Base-by-base conservation (phyloP, 2,329 filamentous ascomycete species). In the Pseudogymnoascus sp. region DNA sequence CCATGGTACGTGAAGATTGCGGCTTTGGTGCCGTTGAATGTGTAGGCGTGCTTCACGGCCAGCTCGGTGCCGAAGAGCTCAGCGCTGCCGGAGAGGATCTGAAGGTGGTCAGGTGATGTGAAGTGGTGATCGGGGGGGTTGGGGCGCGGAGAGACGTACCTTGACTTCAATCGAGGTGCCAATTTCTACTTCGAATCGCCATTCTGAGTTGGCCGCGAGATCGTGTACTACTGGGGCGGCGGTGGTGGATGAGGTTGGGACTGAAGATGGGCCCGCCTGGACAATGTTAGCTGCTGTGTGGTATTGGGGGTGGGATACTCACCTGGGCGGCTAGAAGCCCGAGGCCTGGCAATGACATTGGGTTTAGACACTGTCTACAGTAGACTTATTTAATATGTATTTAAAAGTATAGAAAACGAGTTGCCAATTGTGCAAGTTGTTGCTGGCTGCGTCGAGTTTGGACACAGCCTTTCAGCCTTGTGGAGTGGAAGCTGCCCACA, bases 51-150 rank as follows among this genome's bases (percentile, higher is more conserved):
- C 63, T 88, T 89, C 8, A 85, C 82, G 9, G 92, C 92, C 46
- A 99, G 88, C 77, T 99, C 95, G 63, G 93, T 93, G 73, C 95
- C 95, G 73, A 97, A 96, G 72, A 96, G 86, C 76, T 99, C 95
- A 59, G 93, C 95, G 1, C 88, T 91, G 65, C 95, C 95, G 36
- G 83, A 85, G 63, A 91, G 77, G 25, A 97, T 80, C 78, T 92
- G 46, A 37, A 81, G 9, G 9, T 46, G 23, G 59, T 56, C 40
- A 40, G 40, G 75, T 74, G 60, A 82, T 65, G 31, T 74, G 69
- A 64, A 76, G 75, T 66, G 73, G 76, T 65, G 59, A 14, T 16
- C 21, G 5, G 12, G 25, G 25, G 7, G 28, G 6, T 43, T 28
- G 25, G 16, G 60, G 16, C 21, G 18, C 12, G 16, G 36, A 23